These are phyloP conservation scores for Penicillium salamii DNA, from an alignment of 495 filamentous ascomycete species.

Conservation along the genomic window DNA sequence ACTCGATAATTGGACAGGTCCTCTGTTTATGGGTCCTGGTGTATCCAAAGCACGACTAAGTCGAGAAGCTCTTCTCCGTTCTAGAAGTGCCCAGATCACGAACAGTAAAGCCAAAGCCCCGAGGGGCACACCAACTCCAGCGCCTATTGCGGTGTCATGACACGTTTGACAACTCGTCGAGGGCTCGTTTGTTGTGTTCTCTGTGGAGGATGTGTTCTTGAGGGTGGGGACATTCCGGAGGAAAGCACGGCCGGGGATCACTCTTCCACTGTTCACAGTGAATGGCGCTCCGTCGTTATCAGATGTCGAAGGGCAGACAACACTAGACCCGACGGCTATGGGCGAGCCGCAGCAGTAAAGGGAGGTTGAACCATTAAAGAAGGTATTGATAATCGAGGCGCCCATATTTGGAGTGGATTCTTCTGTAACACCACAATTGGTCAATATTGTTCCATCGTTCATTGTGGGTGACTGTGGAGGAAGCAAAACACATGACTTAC, in stretches of 20 bases:
- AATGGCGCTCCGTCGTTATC: not conserved
- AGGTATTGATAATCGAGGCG: not conserved
- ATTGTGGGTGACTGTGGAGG: not conserved
- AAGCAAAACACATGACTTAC: not conserved
- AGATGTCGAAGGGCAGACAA: not conserved
- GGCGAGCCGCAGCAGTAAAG: conserved; percentile 2
- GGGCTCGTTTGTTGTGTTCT: not conserved
- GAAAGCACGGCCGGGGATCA: not conserved
- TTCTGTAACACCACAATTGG: not conserved
- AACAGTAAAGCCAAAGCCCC: not conserved
- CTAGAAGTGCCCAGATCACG: not conserved
- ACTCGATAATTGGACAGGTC: not conserved
- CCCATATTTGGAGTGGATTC: not conserved
- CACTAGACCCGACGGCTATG: not conserved
- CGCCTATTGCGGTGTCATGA: not conserved
- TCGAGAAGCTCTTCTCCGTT: not conserved
- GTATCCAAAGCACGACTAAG: not conserved
- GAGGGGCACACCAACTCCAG: not conserved
- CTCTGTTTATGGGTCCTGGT: not conserved
- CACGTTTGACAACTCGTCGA: not conserved
- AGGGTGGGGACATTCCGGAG: not conserved
- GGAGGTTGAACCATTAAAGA: not conserved
- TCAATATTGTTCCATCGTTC: not conserved
- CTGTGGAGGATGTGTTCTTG: not conserved
- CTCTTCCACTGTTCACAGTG: not conserved